Base-by-base conservation (phyloP, 2,329 filamentous ascomycete genomes). In the Colletotrichum orchidophilum region DNA sequence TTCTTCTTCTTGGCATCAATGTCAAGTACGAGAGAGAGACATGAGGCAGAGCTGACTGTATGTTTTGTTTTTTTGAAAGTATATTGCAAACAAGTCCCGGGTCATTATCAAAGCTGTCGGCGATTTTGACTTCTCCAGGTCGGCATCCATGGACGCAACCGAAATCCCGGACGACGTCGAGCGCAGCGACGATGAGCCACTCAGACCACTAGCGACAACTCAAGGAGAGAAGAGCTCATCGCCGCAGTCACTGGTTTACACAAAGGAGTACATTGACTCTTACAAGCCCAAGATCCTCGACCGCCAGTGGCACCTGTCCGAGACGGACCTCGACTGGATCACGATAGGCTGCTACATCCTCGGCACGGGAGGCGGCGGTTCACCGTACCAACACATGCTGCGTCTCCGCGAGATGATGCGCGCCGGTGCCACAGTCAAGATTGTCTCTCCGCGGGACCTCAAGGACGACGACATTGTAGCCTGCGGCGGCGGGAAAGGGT, bases 31-130 rank as follows among this genome's bases (percentile, higher is more conserved):
- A 42, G 0, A 1, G 15, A 7, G 35, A 42, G n/a, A n/a, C n/a
- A n/a, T n/a, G n/a, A n/a, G n/a, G n/a, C n/a, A n/a, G 3, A 42
- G 6, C 71, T 79, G 31, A 75, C 63, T 2, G 15, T 15, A 42
- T 15, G 15, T 42, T 18, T 1, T 15, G 15, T 42, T 18, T 1
- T 5, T 18, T 18, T 42, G 35, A 15, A 21, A 87, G 83, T 87
- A 87, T 61, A 82, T 88, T 58, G 81, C 82, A 2, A 82, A 87
- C 81, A 91, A 85, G 80, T 87, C 80, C 50, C 85, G 80, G 65
- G 90, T 86, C 80, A 88, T 91, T 15, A 86, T 91, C 13, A 83
- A 87, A 61, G 89, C 90, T 2, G 88, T 87, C 0, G 90, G 90
- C 9, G 86, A 89, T 57, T 87, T 88, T 63, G 87, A 88, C 73